These are phyloP conservation scores for Mitragyna speciosa DNA, from an alignment of 257 asterid species.

Conservation along the genomic window DNA sequence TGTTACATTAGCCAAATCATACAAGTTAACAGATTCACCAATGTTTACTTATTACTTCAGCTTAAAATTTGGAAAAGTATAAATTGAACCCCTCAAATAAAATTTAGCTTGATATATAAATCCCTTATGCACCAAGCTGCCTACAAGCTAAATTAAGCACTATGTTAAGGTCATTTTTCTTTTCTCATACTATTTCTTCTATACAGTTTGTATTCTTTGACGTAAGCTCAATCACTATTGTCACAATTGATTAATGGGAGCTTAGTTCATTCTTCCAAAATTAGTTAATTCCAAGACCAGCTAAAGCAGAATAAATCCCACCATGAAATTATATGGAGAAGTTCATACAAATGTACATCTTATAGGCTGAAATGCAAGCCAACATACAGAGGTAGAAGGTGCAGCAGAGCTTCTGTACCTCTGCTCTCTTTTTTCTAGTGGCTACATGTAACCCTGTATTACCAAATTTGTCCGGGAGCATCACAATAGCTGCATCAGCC, in stretches of 20 bases:
- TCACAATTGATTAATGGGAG: not conserved
- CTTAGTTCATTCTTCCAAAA: not conserved
- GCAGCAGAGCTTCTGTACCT: constrained; percentile 40
- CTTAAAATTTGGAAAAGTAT: too few relatives aligned
- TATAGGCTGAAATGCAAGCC: not conserved
- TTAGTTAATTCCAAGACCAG: not conserved
- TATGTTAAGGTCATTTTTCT: not conserved
- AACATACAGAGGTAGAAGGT: constrained; percentile 10
- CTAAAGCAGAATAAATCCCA: not conserved
- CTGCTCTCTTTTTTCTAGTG: constrained; percentile 65
- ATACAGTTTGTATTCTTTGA: not conserved
- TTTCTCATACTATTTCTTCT: not conserved
- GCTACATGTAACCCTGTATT: constrained; percentile 67
- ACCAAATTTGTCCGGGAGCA: constrained; percentile 74
- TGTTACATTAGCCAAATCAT: not conserved
- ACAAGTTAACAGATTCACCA: not conserved
- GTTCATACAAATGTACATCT: not conserved
- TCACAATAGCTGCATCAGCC: constrained; percentile 66
- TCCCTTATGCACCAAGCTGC: not conserved
- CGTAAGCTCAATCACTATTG: not conserved
- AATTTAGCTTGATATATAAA: not conserved
- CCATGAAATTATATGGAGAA: not conserved
- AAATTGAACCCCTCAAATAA: not conserved
- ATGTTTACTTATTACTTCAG: not conserved
- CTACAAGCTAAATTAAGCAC: not conserved